Conservation (phyloP, 2,329 filamentous ascomycete species). For the Epichloe baconii region DNA sequence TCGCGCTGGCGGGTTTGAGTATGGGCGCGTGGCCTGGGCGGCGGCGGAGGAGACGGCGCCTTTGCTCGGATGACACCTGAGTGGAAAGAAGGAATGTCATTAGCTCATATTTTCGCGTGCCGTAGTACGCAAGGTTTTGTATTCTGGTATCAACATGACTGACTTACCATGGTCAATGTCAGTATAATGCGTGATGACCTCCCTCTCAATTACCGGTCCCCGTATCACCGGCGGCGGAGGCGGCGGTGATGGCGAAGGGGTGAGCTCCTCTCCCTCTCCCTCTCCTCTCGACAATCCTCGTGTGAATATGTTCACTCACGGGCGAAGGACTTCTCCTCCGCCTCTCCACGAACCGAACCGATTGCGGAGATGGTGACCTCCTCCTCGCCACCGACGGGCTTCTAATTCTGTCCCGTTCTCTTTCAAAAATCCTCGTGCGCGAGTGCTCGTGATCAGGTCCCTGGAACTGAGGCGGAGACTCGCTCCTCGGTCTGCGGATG, state of each 20-base stretch:
- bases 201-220: constrained; percentile 70
- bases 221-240: constrained; percentile 54
- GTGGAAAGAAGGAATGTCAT: neutral
- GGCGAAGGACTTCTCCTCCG: constrained; percentile 25
- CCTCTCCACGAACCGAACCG: constrained; percentile 26
- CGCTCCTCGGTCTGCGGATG: constrained; percentile 29
- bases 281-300: constrained; percentile 35
- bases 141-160: constrained; percentile 11
- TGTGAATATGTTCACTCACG: constrained; percentile 33
- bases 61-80: constrained; percentile 32
- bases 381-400: constrained; percentile 23
- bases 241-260: constrained; percentile 33
- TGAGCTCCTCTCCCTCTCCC: constrained; percentile 27
- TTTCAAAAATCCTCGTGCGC: constrained; percentile 25
- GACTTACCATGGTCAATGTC: constrained; percentile 73
- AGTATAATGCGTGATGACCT: constrained; percentile 79
- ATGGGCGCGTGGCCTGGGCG: constrained; percentile 24
- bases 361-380: constrained; percentile 14
- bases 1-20: constrained; percentile 26
- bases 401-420: constrained; percentile 25
- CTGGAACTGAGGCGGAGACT: constrained; percentile 23
- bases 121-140: neutral
- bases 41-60: constrained; percentile 33
- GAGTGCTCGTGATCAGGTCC: constrained; percentile 22
- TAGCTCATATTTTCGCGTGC: neutral